Percentiles rank a stretch among this genome's conserved stretches.
Conservation (phyloP, 805 yeast genomes). For the Saturnispora besseyi region DNA sequence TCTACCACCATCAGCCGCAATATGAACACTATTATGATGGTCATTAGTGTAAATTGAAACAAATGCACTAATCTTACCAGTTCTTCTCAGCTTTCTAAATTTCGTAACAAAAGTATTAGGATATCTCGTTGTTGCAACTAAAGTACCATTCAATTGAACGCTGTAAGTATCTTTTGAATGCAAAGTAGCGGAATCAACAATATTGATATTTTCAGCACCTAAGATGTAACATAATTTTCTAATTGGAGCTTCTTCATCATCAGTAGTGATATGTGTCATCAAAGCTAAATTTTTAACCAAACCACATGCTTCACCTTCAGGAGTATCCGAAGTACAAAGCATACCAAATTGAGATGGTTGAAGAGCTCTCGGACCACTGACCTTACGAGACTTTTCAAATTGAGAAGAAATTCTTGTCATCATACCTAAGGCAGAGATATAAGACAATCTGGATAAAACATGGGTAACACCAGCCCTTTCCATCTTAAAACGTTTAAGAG, state of each 20-base stretch:
- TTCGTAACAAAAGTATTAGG: conserved; percentile 73
- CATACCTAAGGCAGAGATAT: conserved; percentile 95
- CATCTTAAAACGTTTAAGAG: conserved; percentile 97
- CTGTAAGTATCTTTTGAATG: conserved; percentile 76
- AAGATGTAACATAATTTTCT: conserved; percentile 63
- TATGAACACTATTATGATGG: conserved; percentile 89
- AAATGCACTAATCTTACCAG: conserved; percentile 80
- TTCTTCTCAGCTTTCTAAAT: conserved; percentile 74
- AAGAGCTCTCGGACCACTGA: conserved; percentile 96
- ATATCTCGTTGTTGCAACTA: conserved; percentile 80
- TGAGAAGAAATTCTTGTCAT: conserved; percentile 99
- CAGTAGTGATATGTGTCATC: conserved; percentile 98
- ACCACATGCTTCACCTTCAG: conserved; percentile 99
- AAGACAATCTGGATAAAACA: conserved; percentile 82
- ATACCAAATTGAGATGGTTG: conserved; percentile 99
- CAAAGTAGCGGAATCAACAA: conserved; percentile 73
- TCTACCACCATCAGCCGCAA: conserved; percentile 98
- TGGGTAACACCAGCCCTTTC: conserved; percentile 99
- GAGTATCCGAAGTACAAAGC: conserved; percentile 98
- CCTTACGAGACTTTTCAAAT: conserved; percentile 95
- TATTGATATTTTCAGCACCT: conserved; percentile 82
- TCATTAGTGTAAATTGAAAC: conserved; percentile 83
- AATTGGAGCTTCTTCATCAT: conserved; percentile 91
- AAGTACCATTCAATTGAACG: conserved; percentile 87
- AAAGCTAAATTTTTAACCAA: conserved; percentile 92